Percentiles rank a stretch among this genome's conserved stretches.
phyloP scores from a whole-genome alignment of 164 flowering plant genomes.

The Aristolochia fimbriata region DNA sequence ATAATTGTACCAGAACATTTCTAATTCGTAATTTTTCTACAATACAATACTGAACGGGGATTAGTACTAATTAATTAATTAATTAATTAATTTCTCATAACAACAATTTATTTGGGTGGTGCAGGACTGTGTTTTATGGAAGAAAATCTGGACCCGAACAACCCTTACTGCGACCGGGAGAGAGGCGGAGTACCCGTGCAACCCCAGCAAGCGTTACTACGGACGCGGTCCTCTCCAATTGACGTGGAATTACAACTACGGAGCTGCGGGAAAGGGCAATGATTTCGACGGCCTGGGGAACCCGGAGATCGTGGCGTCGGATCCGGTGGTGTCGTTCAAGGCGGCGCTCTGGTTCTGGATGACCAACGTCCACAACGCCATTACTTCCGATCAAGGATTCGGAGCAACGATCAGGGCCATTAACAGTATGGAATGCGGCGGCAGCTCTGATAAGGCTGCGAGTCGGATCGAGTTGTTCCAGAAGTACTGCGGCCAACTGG shows the following conservation, averaged over 20 bases:
- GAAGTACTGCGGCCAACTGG: constrained; percentile 22
- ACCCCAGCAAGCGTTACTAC: constrained; percentile 17
- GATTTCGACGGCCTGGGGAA: constrained; percentile 24
- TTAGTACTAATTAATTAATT: too few relatives aligned
- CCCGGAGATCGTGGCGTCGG: constrained; percentile 28
- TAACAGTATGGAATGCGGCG: constrained; percentile 27
- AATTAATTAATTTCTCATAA: too few relatives aligned
- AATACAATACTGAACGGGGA: too few relatives aligned
- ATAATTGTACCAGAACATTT: too few relatives aligned
- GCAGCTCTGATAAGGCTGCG: constrained; percentile 6
- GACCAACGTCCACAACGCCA: constrained; percentile 18
- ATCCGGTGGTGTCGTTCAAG: constrained; percentile 22
- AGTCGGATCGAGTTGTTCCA: constrained; percentile 18
- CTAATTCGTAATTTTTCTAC: too few relatives aligned
- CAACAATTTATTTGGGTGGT: too few relatives aligned
- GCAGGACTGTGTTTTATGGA: constrained; percentile 33
- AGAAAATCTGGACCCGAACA: constrained; percentile 24
- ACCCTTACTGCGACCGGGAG: constrained; percentile 19
- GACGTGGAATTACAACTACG: constrained; percentile 34
- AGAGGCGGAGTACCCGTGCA: constrained; percentile 22
- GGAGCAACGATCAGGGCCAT: constrained; percentile 33
- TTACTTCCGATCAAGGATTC: constrained; percentile 27
- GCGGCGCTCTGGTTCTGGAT: constrained; percentile 38
- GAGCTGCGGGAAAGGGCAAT: constrained; percentile 24
- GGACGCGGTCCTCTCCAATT: constrained; percentile 33